These are phyloP conservation scores for Candida broadrunensis DNA, from an alignment of 805 yeast genomes.

Conservation along the genomic window DNA sequence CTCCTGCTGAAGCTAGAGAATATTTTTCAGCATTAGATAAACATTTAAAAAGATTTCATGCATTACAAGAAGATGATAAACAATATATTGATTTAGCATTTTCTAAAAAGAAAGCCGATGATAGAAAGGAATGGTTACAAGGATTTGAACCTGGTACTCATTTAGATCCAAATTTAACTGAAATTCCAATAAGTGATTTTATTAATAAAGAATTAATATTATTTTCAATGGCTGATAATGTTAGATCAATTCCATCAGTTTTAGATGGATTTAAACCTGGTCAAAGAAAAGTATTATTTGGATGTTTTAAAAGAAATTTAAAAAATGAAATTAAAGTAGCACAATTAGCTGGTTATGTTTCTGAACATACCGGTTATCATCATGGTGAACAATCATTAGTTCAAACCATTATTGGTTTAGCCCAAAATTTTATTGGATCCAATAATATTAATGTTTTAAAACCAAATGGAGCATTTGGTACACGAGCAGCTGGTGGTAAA, in stretches of 20 bases:
- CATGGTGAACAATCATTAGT: slow-evolving; percentile 90
- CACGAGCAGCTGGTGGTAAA: slow-evolving; percentile 95
- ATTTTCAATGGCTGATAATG: slow-evolving; percentile 94
- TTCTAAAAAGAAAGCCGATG: slow-evolving; percentile 93
- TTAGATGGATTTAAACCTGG: slow-evolving; percentile 97
- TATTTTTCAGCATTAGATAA: slow-evolving; percentile 82
- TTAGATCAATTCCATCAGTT: slow-evolving; percentile 91
- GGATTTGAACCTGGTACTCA: slow-evolving; percentile 90
- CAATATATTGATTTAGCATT: slow-evolving; percentile 86
- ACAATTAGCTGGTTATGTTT: slow-evolving; percentile 84
- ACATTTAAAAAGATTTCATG: slow-evolving; percentile 83
- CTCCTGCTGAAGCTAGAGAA: slow-evolving; percentile 76
- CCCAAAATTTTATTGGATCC: slow-evolving; percentile 92
- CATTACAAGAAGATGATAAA: slow-evolving; percentile 75
- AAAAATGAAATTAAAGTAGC: slow-evolving; percentile 82
- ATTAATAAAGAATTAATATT: slow-evolving; percentile 92
- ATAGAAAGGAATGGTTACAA: slow-evolving; percentile 94
- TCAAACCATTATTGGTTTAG: slow-evolving; percentile 89
- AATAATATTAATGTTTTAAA: slow-evolving; percentile 80
- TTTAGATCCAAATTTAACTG: slow-evolving; percentile 69
- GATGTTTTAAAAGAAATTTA: slow-evolving; percentile 80
- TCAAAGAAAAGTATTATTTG: slow-evolving; percentile 89
- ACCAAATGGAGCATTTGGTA: slow-evolving; percentile 96
- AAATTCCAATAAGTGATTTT: slow-evolving; percentile 88
- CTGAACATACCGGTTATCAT: slow-evolving; percentile 88